Conservation (phyloP, 2,329 filamentous ascomycete genomes). For the Hymenotorrendiella dingleyae region DNA sequence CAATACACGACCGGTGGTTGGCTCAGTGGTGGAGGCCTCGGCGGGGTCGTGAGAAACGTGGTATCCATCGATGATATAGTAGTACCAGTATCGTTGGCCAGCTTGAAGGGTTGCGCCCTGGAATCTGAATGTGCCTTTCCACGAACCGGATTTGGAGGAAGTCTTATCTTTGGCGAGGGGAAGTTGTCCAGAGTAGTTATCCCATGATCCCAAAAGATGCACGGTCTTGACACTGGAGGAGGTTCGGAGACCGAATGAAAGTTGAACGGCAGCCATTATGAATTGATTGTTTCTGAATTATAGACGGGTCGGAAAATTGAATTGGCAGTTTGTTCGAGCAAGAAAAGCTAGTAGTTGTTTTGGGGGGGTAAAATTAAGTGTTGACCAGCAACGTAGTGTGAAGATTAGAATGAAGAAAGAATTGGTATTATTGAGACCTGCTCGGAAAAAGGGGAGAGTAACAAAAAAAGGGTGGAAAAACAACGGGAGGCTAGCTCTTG, state of each 20-base stretch:
- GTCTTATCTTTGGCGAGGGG: constrained; percentile 84
- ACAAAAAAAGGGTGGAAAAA: constrained; percentile 42
- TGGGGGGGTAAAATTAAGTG: constrained; percentile 51
- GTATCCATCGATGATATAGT: constrained; percentile 99
- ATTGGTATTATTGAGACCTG: constrained; percentile 46
- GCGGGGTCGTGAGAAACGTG: constrained; percentile 95
- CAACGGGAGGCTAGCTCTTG: constrained; percentile 43
- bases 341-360: constrained; percentile 34
- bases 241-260: constrained; percentile 93
- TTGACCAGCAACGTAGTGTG: constrained; percentile 45
- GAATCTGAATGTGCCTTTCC: constrained; percentile 96
- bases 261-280: constrained; percentile 85
- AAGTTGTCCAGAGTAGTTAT: constrained; percentile 91
- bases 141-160: constrained; percentile 80
- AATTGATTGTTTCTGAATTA: constrained; percentile 28
- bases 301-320: constrained; percentile 22
- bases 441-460: constrained; percentile 41
- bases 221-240: constrained; percentile 96
- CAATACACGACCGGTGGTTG: constrained; percentile 91
- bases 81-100: constrained; percentile 98
- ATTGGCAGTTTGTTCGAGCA: constrained; percentile 35
- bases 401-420: constrained; percentile 29
- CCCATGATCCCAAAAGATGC: constrained; percentile 96
- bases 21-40: constrained; percentile 82
- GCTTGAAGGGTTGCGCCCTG: constrained; percentile 78